phyloP scores from a whole-genome alignment of 73 alveolate species.

The Tetrahymena elliotti region DNA sequence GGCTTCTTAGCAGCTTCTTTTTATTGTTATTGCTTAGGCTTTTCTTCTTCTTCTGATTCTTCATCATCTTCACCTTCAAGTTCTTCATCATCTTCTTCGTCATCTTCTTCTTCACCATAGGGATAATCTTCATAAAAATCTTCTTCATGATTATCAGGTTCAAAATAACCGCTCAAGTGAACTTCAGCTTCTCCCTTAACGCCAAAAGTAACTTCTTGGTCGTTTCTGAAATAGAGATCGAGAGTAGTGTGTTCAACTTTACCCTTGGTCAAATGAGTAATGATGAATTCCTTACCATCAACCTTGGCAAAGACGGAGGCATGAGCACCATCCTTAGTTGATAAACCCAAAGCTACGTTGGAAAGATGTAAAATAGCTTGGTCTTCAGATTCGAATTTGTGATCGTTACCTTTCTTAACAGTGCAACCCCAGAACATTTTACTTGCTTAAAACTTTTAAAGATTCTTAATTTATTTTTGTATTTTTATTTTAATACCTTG shows the following conservation, averaged over 20 bases:
- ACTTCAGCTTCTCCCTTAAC: constrained; percentile 49
- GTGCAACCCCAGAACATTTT: constrained; percentile 64
- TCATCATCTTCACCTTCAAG: constrained; percentile 56
- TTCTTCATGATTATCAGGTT: constrained; percentile 52
- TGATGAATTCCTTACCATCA: constrained; percentile 43
- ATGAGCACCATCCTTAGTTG: constrained; percentile 29
- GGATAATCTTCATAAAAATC: not conserved
- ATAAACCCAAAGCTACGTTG: constrained; percentile 48
- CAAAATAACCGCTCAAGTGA: constrained; percentile 60
- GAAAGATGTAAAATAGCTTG: constrained; percentile 50
- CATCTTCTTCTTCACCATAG: constrained; percentile 19
- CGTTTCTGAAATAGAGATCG: constrained; percentile 57
- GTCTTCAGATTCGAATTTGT: constrained; percentile 50
- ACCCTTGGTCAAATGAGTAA: constrained; percentile 31
- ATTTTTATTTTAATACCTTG: not conserved
- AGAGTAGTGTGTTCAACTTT: constrained; percentile 40
- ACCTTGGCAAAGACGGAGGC: constrained; percentile 44
- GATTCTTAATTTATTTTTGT: not conserved
- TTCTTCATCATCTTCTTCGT: constrained; percentile 23
- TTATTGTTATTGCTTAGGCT: constrained; percentile 15
- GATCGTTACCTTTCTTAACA: constrained; percentile 54
- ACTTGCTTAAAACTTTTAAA: not conserved
- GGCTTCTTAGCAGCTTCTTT: constrained; percentile 16
- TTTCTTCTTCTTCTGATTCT: constrained; percentile 14
- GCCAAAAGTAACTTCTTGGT: constrained; percentile 44